Evolutionary conservation across 768 basidiomycete species (phyloP).

Genomic region (Pleurotus tuber-regium): DNA sequence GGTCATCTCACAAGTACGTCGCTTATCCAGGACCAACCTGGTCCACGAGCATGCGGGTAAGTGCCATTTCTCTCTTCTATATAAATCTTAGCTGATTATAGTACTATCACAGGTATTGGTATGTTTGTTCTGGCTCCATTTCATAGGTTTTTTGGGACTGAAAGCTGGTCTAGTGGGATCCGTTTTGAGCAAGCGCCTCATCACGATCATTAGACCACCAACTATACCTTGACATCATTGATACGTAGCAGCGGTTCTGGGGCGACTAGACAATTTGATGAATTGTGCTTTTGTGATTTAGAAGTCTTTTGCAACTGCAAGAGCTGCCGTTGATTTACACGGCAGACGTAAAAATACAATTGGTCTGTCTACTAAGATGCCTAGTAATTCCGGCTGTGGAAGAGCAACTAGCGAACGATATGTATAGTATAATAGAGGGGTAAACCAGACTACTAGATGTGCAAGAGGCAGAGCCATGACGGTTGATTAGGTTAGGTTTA

Average conservation of each 20-base stretch:
- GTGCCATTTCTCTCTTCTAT: constrained; percentile 28
- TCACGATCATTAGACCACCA: constrained; percentile 48
- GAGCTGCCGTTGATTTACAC: constrained; percentile 8
- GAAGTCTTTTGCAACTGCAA: not conserved
- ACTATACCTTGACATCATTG: constrained; percentile 9
- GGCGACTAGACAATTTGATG: not conserved
- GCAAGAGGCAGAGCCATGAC: constrained; percentile 28
- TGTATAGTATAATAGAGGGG: constrained; percentile 33
- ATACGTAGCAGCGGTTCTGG: constrained; percentile 3
- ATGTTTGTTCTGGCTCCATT: constrained; percentile 17
- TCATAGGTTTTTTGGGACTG: not conserved
- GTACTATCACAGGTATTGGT: constrained; percentile 43
- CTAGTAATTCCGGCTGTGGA: constrained; percentile 42
- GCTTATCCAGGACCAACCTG: constrained; percentile 74
- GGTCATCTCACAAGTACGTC: not conserved
- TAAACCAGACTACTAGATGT: constrained; percentile 12
- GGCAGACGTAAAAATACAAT: constrained; percentile 52
- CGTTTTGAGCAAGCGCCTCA: constrained; percentile 86
- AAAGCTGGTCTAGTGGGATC: constrained; percentile 60
- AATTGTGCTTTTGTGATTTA: not conserved
- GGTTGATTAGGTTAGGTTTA: constrained; percentile 35
- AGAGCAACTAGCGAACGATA: constrained; percentile 43
- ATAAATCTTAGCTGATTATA: constrained; percentile 5
- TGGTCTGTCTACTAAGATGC: constrained; percentile 49
- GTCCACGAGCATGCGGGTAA: constrained; percentile 87